Percentiles rank a stretch among this genome's conserved stretches.
phyloP scores from a whole-genome alignment of 176 grass and related monocot species.

The Aechmea fasciata region DNA sequence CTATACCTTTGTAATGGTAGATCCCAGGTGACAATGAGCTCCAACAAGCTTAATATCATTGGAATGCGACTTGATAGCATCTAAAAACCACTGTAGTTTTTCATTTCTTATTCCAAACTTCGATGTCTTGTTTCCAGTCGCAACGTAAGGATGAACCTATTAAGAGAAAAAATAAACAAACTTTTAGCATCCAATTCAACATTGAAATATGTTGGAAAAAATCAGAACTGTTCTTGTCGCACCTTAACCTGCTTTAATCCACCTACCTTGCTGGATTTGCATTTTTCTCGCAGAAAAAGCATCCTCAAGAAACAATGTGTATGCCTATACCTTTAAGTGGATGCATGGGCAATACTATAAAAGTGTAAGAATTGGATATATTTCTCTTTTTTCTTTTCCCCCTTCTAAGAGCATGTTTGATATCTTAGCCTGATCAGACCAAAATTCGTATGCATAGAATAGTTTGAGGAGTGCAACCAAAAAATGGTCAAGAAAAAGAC shows the following conservation, averaged over 20 bases:
- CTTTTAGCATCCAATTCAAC: neutral
- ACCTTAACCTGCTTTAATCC: neutral
- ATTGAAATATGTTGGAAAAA: neutral
- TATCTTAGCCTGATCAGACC: neutral
- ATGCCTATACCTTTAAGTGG: no score
- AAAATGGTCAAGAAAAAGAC: no score
- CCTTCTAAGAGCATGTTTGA: no score
- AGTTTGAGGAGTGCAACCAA: no score
- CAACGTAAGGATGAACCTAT: conserved; percentile 97
- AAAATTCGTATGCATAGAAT: neutral
- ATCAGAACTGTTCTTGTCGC: neutral
- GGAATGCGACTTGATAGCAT: conserved; percentile 66
- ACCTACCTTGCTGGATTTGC: neutral
- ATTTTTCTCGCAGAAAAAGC: neutral
- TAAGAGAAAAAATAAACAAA: conserved; percentile 6
- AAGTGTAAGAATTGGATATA: no score
- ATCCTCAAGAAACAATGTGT: no score
- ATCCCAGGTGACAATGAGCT: conserved; percentile 91
- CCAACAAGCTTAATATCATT: conserved; percentile 85
- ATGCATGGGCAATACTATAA: no score
- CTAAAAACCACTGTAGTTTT: conserved; percentile 96
- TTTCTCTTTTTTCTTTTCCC: no score
- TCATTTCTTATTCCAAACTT: conserved; percentile 98
- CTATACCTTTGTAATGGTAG: conserved; percentile 91
- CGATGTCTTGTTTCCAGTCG: conserved; percentile 95